A percentile compares a stretch with the other conserved stretches of the same genome.
phyloP scores from a whole-genome alignment of 1,139 yeast species.

The Protomyces arabidopsidicola region DNA sequence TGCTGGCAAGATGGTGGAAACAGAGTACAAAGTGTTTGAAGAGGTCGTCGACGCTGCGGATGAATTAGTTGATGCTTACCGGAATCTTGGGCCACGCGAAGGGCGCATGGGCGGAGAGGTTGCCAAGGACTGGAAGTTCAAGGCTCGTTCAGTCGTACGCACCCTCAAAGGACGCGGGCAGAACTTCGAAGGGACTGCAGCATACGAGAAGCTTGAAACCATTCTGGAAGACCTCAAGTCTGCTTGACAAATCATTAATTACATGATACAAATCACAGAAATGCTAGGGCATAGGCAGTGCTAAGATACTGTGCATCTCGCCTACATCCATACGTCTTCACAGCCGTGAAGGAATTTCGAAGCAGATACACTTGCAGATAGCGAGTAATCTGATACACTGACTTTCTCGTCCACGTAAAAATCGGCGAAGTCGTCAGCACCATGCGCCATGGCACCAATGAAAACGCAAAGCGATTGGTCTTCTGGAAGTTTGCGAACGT shows the following conservation, averaged over 20 bases:
- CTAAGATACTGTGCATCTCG: too few relatives aligned
- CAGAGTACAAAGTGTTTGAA: constrained; percentile 63
- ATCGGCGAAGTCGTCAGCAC: constrained; percentile 94
- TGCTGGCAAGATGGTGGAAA: constrained; percentile 56
- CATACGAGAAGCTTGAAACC: constrained; percentile 13
- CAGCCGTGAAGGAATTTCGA: constrained; percentile 48
- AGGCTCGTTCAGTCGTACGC: constrained; percentile 49
- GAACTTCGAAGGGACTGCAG: constrained; percentile 20
- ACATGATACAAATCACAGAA: too few relatives aligned
- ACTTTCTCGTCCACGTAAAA: constrained; percentile 94
- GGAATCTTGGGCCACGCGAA: constrained; percentile 75
- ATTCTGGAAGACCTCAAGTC: constrained; percentile 17
- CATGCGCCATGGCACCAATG: constrained; percentile 99
- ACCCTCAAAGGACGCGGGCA: constrained; percentile 26
- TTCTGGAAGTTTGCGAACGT: constrained; percentile 69
- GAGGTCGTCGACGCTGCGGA: constrained; percentile 60
- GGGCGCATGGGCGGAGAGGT: constrained; percentile 81
- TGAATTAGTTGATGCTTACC: constrained; percentile 83
- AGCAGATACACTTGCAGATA: constrained; percentile 96
- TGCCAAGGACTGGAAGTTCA: constrained; percentile 88
- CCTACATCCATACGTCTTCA: constrained; percentile 19
- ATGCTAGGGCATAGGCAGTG: too few relatives aligned
- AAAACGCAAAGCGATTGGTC: constrained; percentile 96
- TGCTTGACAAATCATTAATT: neutral
- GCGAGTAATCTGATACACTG: constrained; percentile 90